These are phyloP conservation scores for Grammothele lineata DNA, from an alignment of 768 basidiomycete genomes.

Conservation along the genomic window DNA sequence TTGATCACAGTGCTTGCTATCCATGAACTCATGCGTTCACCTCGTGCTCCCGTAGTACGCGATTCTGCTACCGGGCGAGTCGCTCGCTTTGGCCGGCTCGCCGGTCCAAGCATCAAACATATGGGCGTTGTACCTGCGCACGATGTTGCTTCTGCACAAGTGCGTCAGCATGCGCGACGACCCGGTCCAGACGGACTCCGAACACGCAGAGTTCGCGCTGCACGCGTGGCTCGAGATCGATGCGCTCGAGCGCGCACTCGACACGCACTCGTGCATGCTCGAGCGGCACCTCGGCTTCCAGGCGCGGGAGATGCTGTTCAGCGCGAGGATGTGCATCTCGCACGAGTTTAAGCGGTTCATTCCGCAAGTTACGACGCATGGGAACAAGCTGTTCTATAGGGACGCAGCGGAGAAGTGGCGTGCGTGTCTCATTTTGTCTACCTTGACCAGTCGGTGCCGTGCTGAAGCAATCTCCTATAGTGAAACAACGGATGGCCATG, in stretches of 20 bases:
- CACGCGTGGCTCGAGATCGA: slow-evolving; percentile 71
- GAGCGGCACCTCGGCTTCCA: slow-evolving; percentile 66
- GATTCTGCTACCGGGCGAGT: slow-evolving; percentile 68
- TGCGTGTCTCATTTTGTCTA: too few species aligned
- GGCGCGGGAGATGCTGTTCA: slow-evolving; percentile 72
- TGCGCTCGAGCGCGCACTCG: slow-evolving; percentile 55
- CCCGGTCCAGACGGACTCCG: slow-evolving; percentile 36
- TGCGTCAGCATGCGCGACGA: slow-evolving; percentile 58
- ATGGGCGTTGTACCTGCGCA: slow-evolving; percentile 71
- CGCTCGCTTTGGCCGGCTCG: slow-evolving; percentile 28
- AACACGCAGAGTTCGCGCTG: slow-evolving; percentile 60
- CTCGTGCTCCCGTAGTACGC: slow-evolving; percentile 43
- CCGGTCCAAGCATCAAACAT: slow-evolving; percentile 54
- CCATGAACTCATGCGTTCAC: not conserved
- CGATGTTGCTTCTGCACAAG: slow-evolving; percentile 67
- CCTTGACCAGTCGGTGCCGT: not conserved
- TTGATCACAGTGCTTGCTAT: not conserved
- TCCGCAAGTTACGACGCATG: slow-evolving; percentile 52
- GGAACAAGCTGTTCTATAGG: slow-evolving; percentile 21
- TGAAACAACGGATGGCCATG: slow-evolving; percentile 2
- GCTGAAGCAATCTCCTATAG: slow-evolving; percentile 5
- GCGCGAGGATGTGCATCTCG: slow-evolving; percentile 65
- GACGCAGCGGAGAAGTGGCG: slow-evolving; percentile 27
- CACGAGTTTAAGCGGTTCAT: slow-evolving; percentile 65
- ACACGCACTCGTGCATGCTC: slow-evolving; percentile 60